phyloP scores from a whole-genome alignment of 768 basidiomycete genomes.

The Russula emetica region DNA sequence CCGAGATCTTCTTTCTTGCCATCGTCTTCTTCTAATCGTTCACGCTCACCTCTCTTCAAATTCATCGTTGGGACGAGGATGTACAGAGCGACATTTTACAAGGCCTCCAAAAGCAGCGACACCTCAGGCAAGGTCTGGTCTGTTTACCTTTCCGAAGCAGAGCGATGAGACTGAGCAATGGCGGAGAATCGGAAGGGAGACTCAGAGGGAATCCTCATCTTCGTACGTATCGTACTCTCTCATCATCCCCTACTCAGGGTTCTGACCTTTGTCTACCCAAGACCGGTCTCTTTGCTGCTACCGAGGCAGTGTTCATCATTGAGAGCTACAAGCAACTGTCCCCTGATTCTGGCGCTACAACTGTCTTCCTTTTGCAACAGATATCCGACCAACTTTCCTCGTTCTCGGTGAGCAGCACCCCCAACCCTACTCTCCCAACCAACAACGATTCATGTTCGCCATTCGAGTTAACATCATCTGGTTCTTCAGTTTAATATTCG shows the following conservation, averaged over 20 bases:
- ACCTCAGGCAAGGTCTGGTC: conserved; percentile 7
- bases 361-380: conserved; percentile 13
- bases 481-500: conserved; percentile 20
- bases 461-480: conserved; percentile 23
- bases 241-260: too few relatives aligned
- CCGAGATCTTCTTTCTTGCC: too few relatives aligned
- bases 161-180: conserved; percentile 2
- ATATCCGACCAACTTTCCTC: conserved; percentile 19
- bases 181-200: conserved; percentile 17
- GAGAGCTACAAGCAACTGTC: conserved; percentile 20
- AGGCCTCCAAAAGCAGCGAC: too few relatives aligned
- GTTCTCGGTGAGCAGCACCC: background rate
- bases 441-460: background rate
- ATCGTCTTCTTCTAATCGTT: too few relatives aligned
- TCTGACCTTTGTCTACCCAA: background rate
- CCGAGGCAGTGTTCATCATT: conserved; percentile 19
- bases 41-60: too few relatives aligned
- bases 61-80: too few relatives aligned
- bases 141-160: conserved; percentile 14
- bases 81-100: too few relatives aligned
- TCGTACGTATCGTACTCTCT: background rate
- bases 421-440: background rate
- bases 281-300: conserved; percentile 22
- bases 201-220: conserved; percentile 12
- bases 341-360: background rate